Conservation (phyloP, 495 filamentous ascomycete species). For the Tuber microsphaerosporum region DNA sequence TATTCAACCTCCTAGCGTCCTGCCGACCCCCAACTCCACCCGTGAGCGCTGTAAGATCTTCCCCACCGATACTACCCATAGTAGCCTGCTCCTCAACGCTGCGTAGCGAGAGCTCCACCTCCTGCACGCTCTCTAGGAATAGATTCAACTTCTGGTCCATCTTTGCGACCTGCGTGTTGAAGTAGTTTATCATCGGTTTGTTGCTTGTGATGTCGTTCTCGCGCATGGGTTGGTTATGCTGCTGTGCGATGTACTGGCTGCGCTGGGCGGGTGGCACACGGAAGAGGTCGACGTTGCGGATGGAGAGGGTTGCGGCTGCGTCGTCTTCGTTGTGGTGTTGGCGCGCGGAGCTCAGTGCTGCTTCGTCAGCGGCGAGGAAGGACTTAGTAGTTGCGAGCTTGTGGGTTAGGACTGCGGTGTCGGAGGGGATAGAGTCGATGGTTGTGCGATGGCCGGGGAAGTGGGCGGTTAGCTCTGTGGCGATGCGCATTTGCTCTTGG, state of each 20-base stretch:
- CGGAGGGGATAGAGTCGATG: conserved; percentile 35
- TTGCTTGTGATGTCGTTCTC: conserved; percentile 41
- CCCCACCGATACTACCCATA: conserved; percentile 19
- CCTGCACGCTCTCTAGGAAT: conserved; percentile 34
- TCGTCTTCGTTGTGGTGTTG: conserved; percentile 33
- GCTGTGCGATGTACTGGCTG: conserved; percentile 38
- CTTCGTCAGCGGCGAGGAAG: conserved; percentile 37
- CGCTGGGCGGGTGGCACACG: conserved; percentile 38
- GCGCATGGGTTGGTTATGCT: conserved; percentile 20
- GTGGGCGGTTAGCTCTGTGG: conserved; percentile 18
- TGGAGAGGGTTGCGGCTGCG: conserved; percentile 35
- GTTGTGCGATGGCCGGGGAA: conserved; percentile 33
- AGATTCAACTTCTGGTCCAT: conserved; percentile 36
- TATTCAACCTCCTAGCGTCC: conserved; percentile 38
- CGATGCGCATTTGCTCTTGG: conserved; percentile 36
- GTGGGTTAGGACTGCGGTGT: conserved; percentile 35
- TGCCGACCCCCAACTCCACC: conserved; percentile 35
- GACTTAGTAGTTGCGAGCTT: conserved; percentile 41
- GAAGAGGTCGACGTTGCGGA: conserved; percentile 40
- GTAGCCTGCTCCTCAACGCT: conserved; percentile 38
- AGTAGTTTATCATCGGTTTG: conserved; percentile 39
- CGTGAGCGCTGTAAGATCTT: conserved; percentile 24
- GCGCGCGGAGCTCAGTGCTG: conserved; percentile 28
- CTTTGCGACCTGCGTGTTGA: conserved; percentile 30
- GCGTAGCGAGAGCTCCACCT: conserved; percentile 37